Base-by-base conservation (phyloP, 495 filamentous ascomycete genomes). In the Haplographium delicatum region DNA sequence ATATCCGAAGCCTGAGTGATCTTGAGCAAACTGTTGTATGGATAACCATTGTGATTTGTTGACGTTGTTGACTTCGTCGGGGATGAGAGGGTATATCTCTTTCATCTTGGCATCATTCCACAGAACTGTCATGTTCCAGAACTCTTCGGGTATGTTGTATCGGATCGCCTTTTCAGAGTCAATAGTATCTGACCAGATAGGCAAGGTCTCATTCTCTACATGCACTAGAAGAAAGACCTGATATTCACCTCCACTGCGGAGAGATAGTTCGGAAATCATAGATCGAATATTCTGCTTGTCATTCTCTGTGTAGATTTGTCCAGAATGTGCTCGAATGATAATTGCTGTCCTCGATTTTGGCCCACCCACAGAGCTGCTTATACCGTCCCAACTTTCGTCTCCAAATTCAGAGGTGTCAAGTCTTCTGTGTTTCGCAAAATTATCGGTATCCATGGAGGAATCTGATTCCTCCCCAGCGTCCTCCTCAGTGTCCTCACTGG, bases 231-330 rank as follows among this genome's bases (percentile, higher is more conserved):
- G 66, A 56, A 84, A 85, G 26, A 93, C 77, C 57, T 86, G 74
- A 61, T 89, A 91, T 66, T 89, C 83, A 9, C 80, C 86, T 2
- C 89, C 88, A 6, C 84, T 82, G 40, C 79, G 73, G 11, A 94
- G 65, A 4, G 78, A 78, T 23, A 90, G 67, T 63, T 93, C 89
- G 16, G 78, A 81, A 53, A 93, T 76, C 44, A 91, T 67, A 2
- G 87, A 75, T 16, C 88, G 83, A 38, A 94, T 79, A 10, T 80
- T 76, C 54, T 83, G 74, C 52, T 81, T 77, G 56, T 89, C 84
- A 57, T 88, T 82, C 10, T 79, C 65, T n/a, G 75, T 84, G 62
- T 83, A 93, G 20, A 73, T 62, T 59, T 85, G 85, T 18, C 72
- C 79, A 25, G 83, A 76, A 69, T 81, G 85, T 0, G 80, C 74